A percentile compares a stretch with the other conserved stretches of the same genome.
Evolutionary conservation across 2,329 filamentous ascomycete genomes (phyloP).

Genomic region (Hypoxylon sp.): DNA sequence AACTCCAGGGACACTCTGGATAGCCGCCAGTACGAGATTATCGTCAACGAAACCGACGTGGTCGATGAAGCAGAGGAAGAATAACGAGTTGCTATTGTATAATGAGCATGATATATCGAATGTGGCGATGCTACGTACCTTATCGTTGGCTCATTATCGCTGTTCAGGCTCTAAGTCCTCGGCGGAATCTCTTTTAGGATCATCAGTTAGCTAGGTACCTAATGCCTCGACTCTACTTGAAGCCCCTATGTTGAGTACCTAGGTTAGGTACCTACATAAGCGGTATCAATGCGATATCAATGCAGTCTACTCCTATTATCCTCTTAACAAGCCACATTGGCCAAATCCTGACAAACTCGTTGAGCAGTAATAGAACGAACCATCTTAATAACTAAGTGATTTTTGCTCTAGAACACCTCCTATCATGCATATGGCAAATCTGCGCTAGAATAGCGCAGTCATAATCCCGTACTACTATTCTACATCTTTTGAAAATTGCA

Average conservation of each 20-base stretch:
- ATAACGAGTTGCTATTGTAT: background rate
- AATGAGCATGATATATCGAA: background rate
- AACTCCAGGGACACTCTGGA: constrained; percentile 3
- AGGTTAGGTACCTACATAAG: background rate
- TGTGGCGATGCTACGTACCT: background rate
- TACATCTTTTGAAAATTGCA: too few species aligned
- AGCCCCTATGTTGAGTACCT: background rate
- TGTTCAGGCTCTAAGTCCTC: background rate
- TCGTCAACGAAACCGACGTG: constrained; percentile 12
- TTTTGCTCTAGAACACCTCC: background rate
- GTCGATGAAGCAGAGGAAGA: constrained; percentile 9
- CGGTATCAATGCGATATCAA: background rate
- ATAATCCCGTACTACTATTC: too few species aligned
- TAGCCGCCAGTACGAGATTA: constrained; percentile 13
- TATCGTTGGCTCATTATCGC: background rate
- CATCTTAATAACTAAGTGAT: too few species aligned
- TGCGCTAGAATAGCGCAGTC: too few species aligned
- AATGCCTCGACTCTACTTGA: background rate
- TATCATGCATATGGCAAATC: background rate
- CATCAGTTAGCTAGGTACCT: background rate
- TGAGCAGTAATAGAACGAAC: too few species aligned
- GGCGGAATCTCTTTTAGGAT: background rate
- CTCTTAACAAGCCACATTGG: background rate
- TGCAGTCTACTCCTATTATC: background rate
- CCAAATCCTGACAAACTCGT: background rate